Conservation (phyloP, 192 early-diverging fungal species). For the Backusella luteola region DNA sequence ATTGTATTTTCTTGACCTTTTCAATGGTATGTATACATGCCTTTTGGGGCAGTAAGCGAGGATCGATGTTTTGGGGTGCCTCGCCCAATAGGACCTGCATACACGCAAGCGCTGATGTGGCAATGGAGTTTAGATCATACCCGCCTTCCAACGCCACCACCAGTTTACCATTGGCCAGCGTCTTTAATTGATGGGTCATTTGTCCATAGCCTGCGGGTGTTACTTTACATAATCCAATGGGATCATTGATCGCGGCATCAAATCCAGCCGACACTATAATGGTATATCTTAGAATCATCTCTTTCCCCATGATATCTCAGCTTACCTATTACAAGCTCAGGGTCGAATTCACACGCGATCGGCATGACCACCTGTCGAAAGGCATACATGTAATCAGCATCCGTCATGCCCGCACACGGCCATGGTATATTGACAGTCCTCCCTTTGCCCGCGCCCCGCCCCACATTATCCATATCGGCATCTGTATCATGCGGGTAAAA, state of each 20-base stretch:
- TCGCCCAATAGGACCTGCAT: slow-evolving; percentile 71
- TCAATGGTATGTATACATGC: slow-evolving; percentile 45
- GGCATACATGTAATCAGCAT: slow-evolving; percentile 85
- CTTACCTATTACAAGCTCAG: slow-evolving; percentile 70
- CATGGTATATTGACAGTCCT: slow-evolving; percentile 88
- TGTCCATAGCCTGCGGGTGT: slow-evolving; percentile 79
- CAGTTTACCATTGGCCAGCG: slow-evolving; percentile 66
- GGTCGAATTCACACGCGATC: slow-evolving; percentile 76
- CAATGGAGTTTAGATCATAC: slow-evolving; percentile 75
- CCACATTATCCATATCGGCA: slow-evolving; percentile 56
- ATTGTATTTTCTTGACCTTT: slow-evolving; percentile 46
- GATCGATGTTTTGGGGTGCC: slow-evolving; percentile 33
- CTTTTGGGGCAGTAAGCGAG: slow-evolving; percentile 35
- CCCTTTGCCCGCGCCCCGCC: slow-evolving; percentile 56
- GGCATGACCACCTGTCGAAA: slow-evolving; percentile 81
- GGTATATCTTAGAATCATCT: background rate
- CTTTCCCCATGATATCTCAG: background rate
- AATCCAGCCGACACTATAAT: slow-evolving; percentile 82
- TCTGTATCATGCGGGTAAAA: slow-evolving; percentile 75
- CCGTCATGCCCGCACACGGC: slow-evolving; percentile 67
- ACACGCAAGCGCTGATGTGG: slow-evolving; percentile 76
- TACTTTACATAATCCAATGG: slow-evolving; percentile 80
- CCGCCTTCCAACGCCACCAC: slow-evolving; percentile 86
- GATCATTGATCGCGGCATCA: slow-evolving; percentile 83
- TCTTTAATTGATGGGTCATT: slow-evolving; percentile 81